Conservation (phyloP, 225 moss, liverwort and hornwort genomes). For the Pseudisothecium myosuroides region DNA sequence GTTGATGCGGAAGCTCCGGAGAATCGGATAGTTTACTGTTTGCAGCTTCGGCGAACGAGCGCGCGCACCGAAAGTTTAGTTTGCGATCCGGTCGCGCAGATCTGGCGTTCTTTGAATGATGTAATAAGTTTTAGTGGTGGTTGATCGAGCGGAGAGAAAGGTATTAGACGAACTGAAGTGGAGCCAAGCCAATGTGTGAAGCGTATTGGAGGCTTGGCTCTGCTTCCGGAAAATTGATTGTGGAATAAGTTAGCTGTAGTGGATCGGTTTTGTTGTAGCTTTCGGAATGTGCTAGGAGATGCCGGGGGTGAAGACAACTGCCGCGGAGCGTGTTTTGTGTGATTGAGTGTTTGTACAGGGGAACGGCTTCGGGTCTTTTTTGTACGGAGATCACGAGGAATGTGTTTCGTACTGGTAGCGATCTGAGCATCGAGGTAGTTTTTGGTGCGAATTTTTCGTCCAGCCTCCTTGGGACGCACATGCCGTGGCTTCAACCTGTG, state of each 20-base stretch:
- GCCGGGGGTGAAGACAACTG: conserved; percentile 17
- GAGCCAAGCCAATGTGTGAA: conserved; percentile 30
- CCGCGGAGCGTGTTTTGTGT: conserved; percentile 26
- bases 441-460: background rate
- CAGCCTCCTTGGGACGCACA: background rate
- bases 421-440: background rate
- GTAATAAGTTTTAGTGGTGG: background rate
- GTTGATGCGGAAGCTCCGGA: background rate
- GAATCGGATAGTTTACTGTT: background rate
- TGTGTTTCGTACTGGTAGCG: background rate
- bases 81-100: conserved; percentile 27
- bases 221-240: background rate
- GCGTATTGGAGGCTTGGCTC: background rate
- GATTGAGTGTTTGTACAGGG: conserved; percentile 42
- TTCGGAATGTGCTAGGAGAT: conserved; percentile 45
- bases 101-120: background rate
- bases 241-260: background rate
- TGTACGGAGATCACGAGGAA: background rate
- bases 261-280: conserved; percentile 27
- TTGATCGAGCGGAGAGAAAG: background rate
- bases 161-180: conserved; percentile 9
- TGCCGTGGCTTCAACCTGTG: background rate
- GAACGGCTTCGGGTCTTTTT: background rate
- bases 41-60: conserved; percentile 5
- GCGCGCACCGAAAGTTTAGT: conserved; percentile 58